Percentiles rank a stretch among this genome's conserved stretches.
phyloP scores from a whole-genome alignment of 129 eudicot genomes.

The Helianthus tuberosus region DNA sequence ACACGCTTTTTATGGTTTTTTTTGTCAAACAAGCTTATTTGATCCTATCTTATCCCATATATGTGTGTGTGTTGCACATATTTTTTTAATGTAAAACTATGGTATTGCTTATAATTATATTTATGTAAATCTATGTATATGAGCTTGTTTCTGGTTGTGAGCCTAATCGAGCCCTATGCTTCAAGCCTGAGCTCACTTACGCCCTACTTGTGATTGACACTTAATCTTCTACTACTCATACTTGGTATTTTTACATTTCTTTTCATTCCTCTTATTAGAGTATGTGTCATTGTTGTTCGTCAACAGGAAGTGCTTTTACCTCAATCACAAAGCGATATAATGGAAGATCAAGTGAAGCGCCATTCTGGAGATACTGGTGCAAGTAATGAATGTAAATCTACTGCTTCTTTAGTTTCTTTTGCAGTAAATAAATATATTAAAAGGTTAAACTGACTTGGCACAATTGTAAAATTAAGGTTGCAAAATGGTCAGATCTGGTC shows the following conservation, averaged over 20 bases:
- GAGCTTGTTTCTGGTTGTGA: background rate
- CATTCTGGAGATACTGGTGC: constrained; percentile 37
- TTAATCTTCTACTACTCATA: constrained; percentile 1
- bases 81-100: background rate
- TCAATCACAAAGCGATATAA: constrained; percentile 25
- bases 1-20: background rate
- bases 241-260: background rate
- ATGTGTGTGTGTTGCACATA: background rate
- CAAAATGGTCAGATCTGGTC: constrained; percentile 2
- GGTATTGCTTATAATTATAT: background rate
- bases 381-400: constrained; percentile 35
- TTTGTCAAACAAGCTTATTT: background rate
- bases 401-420: constrained; percentile 18
- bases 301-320: constrained; percentile 40
- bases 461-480: constrained; percentile 2
- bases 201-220: background rate
- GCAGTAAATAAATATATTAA: background rate
- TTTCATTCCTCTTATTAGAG: constrained; percentile 1
- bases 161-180: background rate
- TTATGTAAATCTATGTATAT: background rate
- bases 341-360: constrained; percentile 37
- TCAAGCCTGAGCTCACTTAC: background rate
- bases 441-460: constrained; percentile 12
- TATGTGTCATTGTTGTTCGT: constrained; percentile 5
- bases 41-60: background rate